Percentiles rank a stretch among this genome's conserved stretches.
Evolutionary conservation across 2,329 filamentous ascomycete genomes (phyloP).

Genomic region (Colletotrichum lupini): DNA sequence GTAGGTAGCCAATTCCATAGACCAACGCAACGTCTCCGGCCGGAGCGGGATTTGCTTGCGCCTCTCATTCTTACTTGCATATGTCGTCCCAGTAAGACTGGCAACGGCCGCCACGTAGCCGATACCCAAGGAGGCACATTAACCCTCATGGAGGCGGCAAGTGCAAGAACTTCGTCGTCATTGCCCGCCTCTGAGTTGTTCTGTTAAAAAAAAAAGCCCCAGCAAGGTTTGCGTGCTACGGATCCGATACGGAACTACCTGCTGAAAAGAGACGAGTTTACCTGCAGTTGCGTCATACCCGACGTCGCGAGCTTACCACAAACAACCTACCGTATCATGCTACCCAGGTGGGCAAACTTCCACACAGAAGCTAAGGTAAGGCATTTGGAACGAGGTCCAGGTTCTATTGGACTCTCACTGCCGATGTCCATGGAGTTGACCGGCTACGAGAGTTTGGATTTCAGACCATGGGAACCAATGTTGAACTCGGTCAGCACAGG

Average conservation of each 20-base stretch:
- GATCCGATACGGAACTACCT: neutral
- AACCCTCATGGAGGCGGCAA: constrained; percentile 1
- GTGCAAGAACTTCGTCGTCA: neutral
- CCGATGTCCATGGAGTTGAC: no score
- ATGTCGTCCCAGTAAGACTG: constrained; percentile 13
- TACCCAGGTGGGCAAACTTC: neutral
- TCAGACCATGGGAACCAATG: neutral
- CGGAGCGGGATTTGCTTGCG: neutral
- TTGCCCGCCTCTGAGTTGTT: neutral
- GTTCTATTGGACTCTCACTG: no score
- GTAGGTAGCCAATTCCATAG: neutral
- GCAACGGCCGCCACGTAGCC: constrained; percentile 13
- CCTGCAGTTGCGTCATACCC: constrained; percentile 12
- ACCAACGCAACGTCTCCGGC: neutral
- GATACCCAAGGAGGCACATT: constrained; percentile 4
- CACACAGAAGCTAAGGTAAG: neutral
- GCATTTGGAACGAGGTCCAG: no score
- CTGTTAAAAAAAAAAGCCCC: neutral
- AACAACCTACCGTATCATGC: neutral
- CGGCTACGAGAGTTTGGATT: neutral
- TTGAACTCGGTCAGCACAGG: neutral
- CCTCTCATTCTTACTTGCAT: constrained; percentile 11
- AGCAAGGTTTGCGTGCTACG: neutral
- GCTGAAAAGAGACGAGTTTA: neutral
- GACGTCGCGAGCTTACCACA: neutral